Conservation (phyloP, 1,284 basidiomycete species). For the Ceratobasidium sp. region DNA sequence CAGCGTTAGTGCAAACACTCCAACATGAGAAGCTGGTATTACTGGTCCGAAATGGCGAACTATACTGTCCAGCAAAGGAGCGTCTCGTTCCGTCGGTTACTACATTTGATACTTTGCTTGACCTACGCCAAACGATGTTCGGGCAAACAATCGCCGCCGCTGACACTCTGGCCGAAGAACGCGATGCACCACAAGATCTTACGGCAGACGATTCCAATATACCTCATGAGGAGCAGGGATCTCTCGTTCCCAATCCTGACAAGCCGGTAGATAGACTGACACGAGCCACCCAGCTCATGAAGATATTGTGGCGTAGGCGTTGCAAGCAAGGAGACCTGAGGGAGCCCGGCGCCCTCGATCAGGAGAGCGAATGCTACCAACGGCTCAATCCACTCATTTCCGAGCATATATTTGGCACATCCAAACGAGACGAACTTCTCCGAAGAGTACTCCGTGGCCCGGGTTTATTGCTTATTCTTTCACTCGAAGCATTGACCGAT, state of each 20-base stretch:
- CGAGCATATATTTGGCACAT: neutral
- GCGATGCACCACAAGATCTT: neutral
- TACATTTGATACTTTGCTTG: neutral
- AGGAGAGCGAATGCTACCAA: neutral
- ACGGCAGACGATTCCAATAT: neutral
- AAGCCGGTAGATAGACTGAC: neutral
- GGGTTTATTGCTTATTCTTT: neutral
- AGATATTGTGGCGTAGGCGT: neutral
- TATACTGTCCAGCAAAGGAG: conserved; percentile 9
- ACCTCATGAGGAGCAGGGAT: neutral
- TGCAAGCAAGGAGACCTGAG: neutral
- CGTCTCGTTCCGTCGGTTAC: neutral
- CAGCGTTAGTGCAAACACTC: conserved; percentile 1
- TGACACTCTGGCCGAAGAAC: neutral
- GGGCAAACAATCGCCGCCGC: neutral
- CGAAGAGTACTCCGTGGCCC: conserved; percentile 12
- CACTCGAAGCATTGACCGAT: neutral
- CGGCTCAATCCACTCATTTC: neutral
- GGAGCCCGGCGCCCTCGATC: too few relatives aligned
- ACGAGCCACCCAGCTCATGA: neutral
- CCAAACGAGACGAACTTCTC: neutral
- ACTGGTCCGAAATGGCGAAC: neutral
- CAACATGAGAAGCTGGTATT: conserved; percentile 33
- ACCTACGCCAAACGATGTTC: neutral
- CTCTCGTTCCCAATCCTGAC: neutral